Evolutionary conservation across 805 yeast species (phyloP).

Genomic region (Pichia insulana): DNA sequence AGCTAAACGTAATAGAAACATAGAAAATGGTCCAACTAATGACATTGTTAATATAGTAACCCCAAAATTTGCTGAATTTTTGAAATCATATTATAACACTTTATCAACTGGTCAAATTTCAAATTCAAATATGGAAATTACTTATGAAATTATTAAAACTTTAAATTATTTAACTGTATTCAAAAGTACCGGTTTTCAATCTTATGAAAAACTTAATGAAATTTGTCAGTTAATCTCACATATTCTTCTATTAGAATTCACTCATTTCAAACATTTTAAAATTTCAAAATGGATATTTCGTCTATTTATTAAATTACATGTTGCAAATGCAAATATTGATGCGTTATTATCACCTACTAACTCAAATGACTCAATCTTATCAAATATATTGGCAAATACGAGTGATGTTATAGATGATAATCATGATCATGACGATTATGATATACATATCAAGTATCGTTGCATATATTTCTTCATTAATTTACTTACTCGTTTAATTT

Average conservation of each 20-base stretch:
- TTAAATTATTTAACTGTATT: slow-evolving; percentile 51
- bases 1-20: slow-evolving; percentile 64
- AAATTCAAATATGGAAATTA: neutral
- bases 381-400: neutral
- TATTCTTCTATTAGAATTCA: neutral
- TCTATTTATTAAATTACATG: slow-evolving; percentile 6
- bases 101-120: neutral
- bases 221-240: neutral
- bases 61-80: slow-evolving; percentile 34
- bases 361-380: neutral
- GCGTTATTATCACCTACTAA: too few species aligned
- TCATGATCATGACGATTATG: neutral
- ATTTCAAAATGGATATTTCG: slow-evolving; percentile 8
- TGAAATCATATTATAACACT: slow-evolving; percentile 1
- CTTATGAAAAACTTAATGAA: slow-evolving; percentile 2
- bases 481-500: slow-evolving; percentile 2
- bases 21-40: slow-evolving; percentile 43
- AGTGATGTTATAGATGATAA: neutral
- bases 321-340: neutral
- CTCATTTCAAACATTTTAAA: neutral
- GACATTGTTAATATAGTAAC: slow-evolving; percentile 46
- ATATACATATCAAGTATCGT: neutral
- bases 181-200: slow-evolving; percentile 22
- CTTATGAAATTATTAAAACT: slow-evolving; percentile 58
- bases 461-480: slow-evolving; percentile 2